These are phyloP conservation scores for Hygrophila difformis DNA, from an alignment of 257 asterid genomes.

Conservation along the genomic window DNA sequence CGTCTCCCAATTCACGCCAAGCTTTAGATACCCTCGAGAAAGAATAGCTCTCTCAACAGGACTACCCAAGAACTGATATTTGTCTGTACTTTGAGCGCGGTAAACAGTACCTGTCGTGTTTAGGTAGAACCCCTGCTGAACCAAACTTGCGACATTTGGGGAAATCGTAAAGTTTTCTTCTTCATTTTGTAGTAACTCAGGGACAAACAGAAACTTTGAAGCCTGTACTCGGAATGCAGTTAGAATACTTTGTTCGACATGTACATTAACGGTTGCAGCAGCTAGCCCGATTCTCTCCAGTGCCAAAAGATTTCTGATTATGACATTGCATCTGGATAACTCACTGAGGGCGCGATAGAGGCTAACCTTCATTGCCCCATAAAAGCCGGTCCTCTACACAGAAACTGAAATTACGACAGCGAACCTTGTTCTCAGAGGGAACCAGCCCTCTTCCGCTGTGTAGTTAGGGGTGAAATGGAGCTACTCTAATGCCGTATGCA, in stretches of 20 bases:
- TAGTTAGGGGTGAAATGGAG: no score
- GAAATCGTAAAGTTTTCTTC: neutral
- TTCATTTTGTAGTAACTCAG: neutral
- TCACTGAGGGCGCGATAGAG: neutral
- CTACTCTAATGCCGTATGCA: no score
- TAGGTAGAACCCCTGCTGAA: neutral
- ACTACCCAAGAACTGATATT: neutral
- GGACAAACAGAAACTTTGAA: conserved; percentile 1
- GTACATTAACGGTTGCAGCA: neutral
- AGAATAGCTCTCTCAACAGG: conserved; percentile 2
- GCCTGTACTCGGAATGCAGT: neutral
- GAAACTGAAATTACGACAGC: neutral
- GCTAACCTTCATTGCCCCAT: neutral
- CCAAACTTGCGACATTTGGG: neutral
- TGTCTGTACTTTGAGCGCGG: neutral
- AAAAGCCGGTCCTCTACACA: neutral
- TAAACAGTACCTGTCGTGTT: conserved; percentile 7
- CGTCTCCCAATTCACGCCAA: neutral
- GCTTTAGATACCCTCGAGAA: neutral
- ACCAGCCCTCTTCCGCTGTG: no score
- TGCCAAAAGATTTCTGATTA: neutral
- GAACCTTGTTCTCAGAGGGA: no score
- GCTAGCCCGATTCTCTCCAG: conserved; percentile 4
- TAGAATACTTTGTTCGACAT: neutral
- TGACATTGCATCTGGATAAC: neutral